phyloP scores from a whole-genome alignment of 768 basidiomycete species.

The Auriscalpium orientale region DNA sequence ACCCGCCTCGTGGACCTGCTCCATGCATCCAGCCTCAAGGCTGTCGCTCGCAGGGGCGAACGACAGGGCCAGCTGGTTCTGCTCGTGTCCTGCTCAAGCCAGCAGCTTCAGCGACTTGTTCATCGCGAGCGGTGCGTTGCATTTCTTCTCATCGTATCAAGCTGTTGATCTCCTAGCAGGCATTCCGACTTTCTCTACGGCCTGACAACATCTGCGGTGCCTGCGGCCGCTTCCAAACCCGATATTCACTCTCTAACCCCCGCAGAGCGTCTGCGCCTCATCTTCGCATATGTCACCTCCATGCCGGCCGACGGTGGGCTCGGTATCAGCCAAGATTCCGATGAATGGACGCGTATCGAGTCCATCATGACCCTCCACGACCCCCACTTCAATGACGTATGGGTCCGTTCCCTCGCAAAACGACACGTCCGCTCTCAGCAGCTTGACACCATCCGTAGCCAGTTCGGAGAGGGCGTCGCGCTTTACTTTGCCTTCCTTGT shows the following conservation, averaged over 20 bases:
- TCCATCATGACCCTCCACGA: conserved; percentile 83
- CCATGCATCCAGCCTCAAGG: conserved; percentile 54
- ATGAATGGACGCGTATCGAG: conserved; percentile 75
- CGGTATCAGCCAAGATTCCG: conserved; percentile 64
- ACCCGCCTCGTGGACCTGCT: conserved; percentile 53
- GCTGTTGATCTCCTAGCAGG: conserved; percentile 26
- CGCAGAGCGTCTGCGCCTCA: conserved; percentile 75
- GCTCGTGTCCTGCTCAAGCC: conserved; percentile 63
- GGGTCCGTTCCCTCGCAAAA: conserved; percentile 72
- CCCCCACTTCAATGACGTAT: conserved; percentile 66
- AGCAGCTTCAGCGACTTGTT: conserved; percentile 55
- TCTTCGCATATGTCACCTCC: conserved; percentile 65
- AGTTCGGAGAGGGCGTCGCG: conserved; percentile 79
- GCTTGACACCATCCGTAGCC: conserved; percentile 59
- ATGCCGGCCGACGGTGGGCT: conserved; percentile 73
- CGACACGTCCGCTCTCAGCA: conserved; percentile 55
- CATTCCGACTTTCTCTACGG: conserved; percentile 73
- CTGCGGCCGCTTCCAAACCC: conserved; percentile 33
- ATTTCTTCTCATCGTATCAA: background rate
- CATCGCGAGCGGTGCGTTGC: conserved; percentile 62
- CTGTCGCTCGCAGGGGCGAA: conserved; percentile 72
- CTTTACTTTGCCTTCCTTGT: conserved; percentile 87
- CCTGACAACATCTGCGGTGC: conserved; percentile 48
- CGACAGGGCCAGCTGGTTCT: conserved; percentile 67
- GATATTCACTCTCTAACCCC: conserved; percentile 46